Percentiles rank a stretch among this genome's conserved stretches.
These are phyloP conservation scores for Paecilomyces niveus DNA, from an alignment of 2,329 filamentous ascomycete species.

Conservation along the genomic window DNA sequence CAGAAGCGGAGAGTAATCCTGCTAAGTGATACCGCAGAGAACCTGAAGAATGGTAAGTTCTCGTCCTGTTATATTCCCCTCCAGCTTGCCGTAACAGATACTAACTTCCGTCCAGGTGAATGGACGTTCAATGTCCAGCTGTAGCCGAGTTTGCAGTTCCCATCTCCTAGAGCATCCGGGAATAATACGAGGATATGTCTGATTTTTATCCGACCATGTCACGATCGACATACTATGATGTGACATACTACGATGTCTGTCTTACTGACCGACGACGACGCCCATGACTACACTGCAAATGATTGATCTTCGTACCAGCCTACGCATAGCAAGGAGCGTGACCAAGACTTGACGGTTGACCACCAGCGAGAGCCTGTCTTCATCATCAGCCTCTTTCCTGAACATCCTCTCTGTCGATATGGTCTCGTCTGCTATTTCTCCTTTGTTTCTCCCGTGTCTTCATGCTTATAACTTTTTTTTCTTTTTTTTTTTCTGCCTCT, in stretches of 20 bases:
- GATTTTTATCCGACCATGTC: background rate
- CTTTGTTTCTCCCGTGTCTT: background rate
- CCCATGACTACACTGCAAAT: background rate
- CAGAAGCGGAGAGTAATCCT: slow-evolving; percentile 85
- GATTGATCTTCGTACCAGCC: background rate
- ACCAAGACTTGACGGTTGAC: background rate
- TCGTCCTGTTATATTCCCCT: background rate
- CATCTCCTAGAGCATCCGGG: background rate
- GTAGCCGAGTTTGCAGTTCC: slow-evolving; percentile 13
- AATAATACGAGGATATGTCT: background rate
- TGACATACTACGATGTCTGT: background rate
- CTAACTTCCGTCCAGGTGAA: slow-evolving; percentile 23
- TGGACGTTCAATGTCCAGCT: slow-evolving; percentile 41
- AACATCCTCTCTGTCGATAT: background rate
- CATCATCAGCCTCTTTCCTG: background rate
- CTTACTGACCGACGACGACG: background rate
- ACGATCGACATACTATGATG: background rate
- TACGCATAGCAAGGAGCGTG: background rate
- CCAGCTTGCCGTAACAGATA: slow-evolving; percentile 1
- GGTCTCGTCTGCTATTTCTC: background rate
- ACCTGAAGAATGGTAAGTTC: slow-evolving; percentile 70
- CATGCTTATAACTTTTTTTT: background rate
- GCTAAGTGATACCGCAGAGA: slow-evolving; percentile 86
- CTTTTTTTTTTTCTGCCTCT: background rate
- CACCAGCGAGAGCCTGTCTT: background rate